Evolutionary conservation across 352 stramenopile genomes (phyloP).

Genomic region (Pythium sp.): DNA sequence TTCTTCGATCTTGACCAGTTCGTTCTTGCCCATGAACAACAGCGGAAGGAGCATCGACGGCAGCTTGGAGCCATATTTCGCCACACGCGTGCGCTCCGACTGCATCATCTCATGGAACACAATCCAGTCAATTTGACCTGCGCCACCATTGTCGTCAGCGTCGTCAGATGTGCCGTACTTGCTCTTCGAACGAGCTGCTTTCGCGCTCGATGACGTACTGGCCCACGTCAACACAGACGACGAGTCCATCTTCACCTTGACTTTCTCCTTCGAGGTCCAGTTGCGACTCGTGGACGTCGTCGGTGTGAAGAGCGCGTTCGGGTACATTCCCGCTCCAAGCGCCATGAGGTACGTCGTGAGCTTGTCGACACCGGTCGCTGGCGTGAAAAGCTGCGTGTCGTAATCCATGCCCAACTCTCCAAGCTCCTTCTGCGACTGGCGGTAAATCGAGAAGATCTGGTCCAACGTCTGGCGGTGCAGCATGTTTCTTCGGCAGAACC

Average conservation of each 20-base stretch:
- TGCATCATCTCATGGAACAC: conserved; percentile 88
- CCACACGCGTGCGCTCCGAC: conserved; percentile 56
- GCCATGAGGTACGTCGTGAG: conserved; percentile 63
- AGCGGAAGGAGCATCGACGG: conserved; percentile 53
- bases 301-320: conserved; percentile 61
- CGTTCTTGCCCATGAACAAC: conserved; percentile 56
- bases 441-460: conserved; percentile 66
- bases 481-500: conserved; percentile 63
- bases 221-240: conserved; percentile 51
- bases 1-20: conserved; percentile 24
- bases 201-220: conserved; percentile 13
- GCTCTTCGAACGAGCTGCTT: conserved; percentile 15
- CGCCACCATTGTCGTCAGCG: conserved; percentile 13
- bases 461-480: conserved; percentile 61
- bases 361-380: conserved; percentile 24
- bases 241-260: conserved; percentile 70
- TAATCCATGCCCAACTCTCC: conserved; percentile 44
- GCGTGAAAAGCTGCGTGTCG: conserved; percentile 39
- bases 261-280: conserved; percentile 80
- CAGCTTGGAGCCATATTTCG: conserved; percentile 72
- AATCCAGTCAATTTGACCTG: conserved; percentile 53
- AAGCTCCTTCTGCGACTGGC: conserved; percentile 62
- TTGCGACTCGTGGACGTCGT: conserved; percentile 41
- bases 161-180: conserved; percentile 20
- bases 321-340: conserved; percentile 68